A percentile compares a stretch with the other conserved stretches of the same genome.
Conservation (phyloP, 2,329 filamentous ascomycete genomes). For the Paradendryphiella salina region DNA sequence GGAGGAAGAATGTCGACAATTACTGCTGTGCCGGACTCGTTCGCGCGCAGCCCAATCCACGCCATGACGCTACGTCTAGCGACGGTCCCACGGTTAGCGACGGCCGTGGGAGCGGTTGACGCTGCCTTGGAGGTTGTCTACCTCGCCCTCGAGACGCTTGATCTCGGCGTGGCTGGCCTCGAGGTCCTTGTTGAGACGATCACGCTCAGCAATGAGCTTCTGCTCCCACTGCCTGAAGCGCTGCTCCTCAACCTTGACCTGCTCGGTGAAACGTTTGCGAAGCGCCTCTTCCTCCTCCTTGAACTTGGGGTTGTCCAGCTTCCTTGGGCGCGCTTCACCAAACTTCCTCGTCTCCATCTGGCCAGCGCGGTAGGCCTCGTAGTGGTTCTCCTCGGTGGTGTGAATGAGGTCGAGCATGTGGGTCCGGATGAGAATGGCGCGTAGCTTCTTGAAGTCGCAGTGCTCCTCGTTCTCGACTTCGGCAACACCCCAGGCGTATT, state of each 20-base stretch:
- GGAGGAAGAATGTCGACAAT: constrained; percentile 33
- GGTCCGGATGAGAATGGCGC: constrained; percentile 96
- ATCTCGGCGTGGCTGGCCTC: constrained; percentile 92
- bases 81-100: constrained; percentile 61
- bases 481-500: constrained; percentile 99
- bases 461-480: constrained; percentile 99
- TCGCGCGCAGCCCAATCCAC: constrained; percentile 11
- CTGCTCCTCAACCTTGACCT: constrained; percentile 99
- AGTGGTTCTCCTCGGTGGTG: constrained; percentile 98
- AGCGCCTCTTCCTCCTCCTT: constrained; percentile 99
- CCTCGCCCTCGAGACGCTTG: constrained; percentile 87
- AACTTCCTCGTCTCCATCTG: constrained; percentile 99
- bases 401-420: constrained; percentile 99
- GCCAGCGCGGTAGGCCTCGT: constrained; percentile 97
- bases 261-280: constrained; percentile 98
- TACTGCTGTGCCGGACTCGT: constrained; percentile 18
- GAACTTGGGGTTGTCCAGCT: constrained; percentile 99
- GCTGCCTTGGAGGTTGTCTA: constrained; percentile 89
- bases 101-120: constrained; percentile 89
- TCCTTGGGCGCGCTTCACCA: constrained; percentile 92
- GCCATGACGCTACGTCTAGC: neutral
- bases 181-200: constrained; percentile 99
- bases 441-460: constrained; percentile 99
- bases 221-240: constrained; percentile 99
- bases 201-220: constrained; percentile 98